These are phyloP conservation scores for Cryptococcus wingfieldii DNA, from an alignment of 1,284 basidiomycete genomes.

Conservation along the genomic window DNA sequence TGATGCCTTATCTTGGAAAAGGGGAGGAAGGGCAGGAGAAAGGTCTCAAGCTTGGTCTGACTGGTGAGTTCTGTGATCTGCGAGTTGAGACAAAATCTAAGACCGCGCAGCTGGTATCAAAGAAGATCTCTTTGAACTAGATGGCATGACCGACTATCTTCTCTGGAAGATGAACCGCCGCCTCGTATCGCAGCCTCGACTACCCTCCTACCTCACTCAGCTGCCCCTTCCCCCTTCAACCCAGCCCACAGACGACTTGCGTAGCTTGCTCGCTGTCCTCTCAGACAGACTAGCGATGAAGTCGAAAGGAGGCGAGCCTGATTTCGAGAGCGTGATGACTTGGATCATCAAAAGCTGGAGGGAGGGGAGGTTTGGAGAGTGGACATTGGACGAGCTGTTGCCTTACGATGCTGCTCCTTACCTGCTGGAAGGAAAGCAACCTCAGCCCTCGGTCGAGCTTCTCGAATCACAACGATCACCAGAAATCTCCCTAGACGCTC, in stretches of 20 bases:
- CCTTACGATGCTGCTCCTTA: neutral
- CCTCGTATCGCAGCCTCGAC: conserved; percentile 35
- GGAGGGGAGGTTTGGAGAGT: conserved; percentile 56
- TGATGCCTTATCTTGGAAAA: conserved; percentile 91
- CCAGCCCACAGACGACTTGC: conserved; percentile 58
- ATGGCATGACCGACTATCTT: conserved; percentile 79
- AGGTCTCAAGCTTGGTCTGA: conserved; percentile 87
- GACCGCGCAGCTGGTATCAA: conserved; percentile 76
- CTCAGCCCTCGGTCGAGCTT: neutral
- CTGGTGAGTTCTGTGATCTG: conserved; percentile 56
- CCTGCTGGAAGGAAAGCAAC: neutral
- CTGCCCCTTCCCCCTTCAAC: conserved; percentile 53
- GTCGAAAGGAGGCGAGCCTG: conserved; percentile 65
- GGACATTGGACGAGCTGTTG: conserved; percentile 52
- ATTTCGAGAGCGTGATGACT: conserved; percentile 65
- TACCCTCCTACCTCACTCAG: conserved; percentile 57
- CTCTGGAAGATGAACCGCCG: conserved; percentile 80
- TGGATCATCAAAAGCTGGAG: conserved; percentile 84
- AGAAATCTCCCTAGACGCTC: conserved; percentile 8
- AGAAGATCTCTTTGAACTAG: conserved; percentile 81
- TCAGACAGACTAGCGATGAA: conserved; percentile 74
- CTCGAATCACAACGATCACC: neutral
- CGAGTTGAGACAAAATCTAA: neutral
- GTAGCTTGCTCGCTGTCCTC: conserved; percentile 65
- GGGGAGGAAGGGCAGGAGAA: conserved; percentile 80